Evolutionary conservation across 139 green algal genomes (phyloP).

Genomic region (Coelastrella sp.): DNA sequence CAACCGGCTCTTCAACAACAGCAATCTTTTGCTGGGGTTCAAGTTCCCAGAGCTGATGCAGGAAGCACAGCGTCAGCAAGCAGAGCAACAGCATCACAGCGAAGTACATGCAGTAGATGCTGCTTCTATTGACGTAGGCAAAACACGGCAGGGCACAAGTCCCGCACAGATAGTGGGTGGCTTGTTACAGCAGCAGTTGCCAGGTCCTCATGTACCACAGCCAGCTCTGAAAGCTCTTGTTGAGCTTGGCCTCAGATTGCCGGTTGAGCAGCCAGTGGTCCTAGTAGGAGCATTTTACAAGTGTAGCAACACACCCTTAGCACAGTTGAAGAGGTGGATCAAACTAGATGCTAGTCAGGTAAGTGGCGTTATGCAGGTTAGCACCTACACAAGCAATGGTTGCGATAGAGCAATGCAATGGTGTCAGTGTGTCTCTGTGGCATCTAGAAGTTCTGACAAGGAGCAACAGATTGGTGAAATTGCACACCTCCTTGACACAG

Average conservation of each 20-base stretch:
- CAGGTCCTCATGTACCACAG: conserved; percentile 40
- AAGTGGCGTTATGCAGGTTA: conserved; percentile 11
- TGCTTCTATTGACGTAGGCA: background rate
- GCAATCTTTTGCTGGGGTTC: conserved; percentile 61
- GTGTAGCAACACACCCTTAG: conserved; percentile 25
- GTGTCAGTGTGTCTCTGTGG: no score
- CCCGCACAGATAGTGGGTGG: background rate
- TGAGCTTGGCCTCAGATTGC: conserved; percentile 42
- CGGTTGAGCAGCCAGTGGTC: conserved; percentile 46
- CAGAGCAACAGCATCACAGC: conserved; percentile 8
- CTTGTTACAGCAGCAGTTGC: background rate
- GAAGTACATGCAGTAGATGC: background rate
- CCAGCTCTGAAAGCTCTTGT: conserved; percentile 30
- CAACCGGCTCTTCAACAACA: conserved; percentile 52
- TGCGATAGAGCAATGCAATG: no score
- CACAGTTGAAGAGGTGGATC: conserved; percentile 53
- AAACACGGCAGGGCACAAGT: background rate
- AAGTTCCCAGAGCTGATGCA: background rate
- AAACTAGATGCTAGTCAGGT: conserved; percentile 52
- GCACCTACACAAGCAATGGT: conserved; percentile 12
- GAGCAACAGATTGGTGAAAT: no score
- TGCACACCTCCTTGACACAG: no score
- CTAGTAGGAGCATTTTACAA: conserved; percentile 61
- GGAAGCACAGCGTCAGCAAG: conserved; percentile 7
- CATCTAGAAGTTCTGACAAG: no score